Evolutionary conservation across 202 grass and related monocot genomes (phyloP).

Genomic region (Musa balbisiana): DNA sequence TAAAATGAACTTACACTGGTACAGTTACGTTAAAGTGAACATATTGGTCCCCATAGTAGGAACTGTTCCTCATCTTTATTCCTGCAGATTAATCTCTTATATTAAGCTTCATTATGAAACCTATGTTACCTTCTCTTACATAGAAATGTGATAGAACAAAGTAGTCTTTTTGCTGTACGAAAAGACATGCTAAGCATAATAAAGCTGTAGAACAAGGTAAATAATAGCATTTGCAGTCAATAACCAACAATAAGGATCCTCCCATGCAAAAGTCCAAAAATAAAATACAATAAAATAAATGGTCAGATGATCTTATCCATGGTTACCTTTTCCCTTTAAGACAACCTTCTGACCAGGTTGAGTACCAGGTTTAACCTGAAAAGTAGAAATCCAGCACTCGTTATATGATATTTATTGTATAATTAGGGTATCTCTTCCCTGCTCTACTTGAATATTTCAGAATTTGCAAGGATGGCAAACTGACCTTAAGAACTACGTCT

Average conservation of each 20-base stretch:
- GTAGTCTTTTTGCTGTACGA: background rate
- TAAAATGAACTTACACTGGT: constrained; percentile 51
- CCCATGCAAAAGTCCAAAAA: background rate
- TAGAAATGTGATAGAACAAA: background rate
- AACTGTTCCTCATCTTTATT: constrained; percentile 63
- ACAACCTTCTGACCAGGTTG: constrained; percentile 97
- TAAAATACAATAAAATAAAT: background rate
- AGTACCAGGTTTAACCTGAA: constrained; percentile 85
- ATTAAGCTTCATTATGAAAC: background rate
- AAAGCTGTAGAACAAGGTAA: background rate
- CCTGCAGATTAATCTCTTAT: constrained; percentile 29
- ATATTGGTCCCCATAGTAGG: constrained; percentile 64
- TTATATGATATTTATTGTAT: background rate
- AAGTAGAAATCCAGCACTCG: constrained; percentile 9
- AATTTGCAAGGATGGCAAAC: background rate
- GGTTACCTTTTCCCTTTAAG: constrained; percentile 92
- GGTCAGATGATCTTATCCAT: background rate
- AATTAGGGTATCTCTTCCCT: background rate
- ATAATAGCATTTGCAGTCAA: constrained; percentile 4
- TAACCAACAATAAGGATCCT: background rate
- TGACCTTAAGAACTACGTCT: constrained; percentile 81
- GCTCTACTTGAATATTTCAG: background rate
- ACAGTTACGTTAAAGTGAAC: constrained; percentile 84
- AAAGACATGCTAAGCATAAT: no score
- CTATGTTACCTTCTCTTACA: no score